Conservation (phyloP, 331 rosid genomes). For the Rhamnella rubrinervis region DNA sequence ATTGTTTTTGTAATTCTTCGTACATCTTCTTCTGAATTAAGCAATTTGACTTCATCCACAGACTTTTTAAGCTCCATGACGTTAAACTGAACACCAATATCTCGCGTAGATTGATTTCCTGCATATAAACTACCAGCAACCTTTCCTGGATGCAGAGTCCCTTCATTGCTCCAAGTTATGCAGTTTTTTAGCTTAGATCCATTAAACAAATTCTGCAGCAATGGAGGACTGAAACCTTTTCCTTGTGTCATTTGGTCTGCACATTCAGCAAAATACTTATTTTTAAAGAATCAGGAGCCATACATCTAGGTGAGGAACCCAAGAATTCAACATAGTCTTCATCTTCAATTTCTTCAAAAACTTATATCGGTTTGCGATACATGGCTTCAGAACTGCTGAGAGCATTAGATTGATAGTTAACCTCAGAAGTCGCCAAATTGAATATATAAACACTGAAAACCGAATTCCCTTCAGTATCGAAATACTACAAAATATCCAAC, state of each 20-base stretch:
- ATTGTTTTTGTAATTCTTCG: constrained; percentile 37
- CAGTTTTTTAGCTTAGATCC: constrained; percentile 60
- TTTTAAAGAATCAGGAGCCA: constrained; percentile 38
- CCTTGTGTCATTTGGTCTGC: constrained; percentile 43
- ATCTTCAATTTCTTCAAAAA: constrained; percentile 83
- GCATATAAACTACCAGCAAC: constrained; percentile 34
- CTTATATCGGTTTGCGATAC: constrained; percentile 38
- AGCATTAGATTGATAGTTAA: constrained; percentile 57
- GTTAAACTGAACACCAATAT: constrained; percentile 68
- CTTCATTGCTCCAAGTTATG: constrained; percentile 59
- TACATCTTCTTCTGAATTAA: constrained; percentile 39
- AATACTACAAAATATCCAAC: constrained; percentile 74
- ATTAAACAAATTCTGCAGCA: constrained; percentile 68
- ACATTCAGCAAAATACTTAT: constrained; percentile 45
- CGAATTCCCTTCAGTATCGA: constrained; percentile 79
- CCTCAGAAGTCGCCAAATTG: constrained; percentile 68
- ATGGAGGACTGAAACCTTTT: constrained; percentile 57
- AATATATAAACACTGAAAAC: constrained; percentile 66
- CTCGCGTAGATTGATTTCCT: constrained; percentile 46
- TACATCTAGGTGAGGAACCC: constrained; percentile 21
- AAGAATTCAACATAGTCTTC: constrained; percentile 53
- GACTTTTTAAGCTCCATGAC: constrained; percentile 66
- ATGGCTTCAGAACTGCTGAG: constrained; percentile 42
- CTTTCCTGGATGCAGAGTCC: constrained; percentile 43
- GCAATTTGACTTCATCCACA: constrained; percentile 57